Conservation (phyloP, 2,329 filamentous ascomycete genomes). For the Ophiocordyceps unilateralis region DNA sequence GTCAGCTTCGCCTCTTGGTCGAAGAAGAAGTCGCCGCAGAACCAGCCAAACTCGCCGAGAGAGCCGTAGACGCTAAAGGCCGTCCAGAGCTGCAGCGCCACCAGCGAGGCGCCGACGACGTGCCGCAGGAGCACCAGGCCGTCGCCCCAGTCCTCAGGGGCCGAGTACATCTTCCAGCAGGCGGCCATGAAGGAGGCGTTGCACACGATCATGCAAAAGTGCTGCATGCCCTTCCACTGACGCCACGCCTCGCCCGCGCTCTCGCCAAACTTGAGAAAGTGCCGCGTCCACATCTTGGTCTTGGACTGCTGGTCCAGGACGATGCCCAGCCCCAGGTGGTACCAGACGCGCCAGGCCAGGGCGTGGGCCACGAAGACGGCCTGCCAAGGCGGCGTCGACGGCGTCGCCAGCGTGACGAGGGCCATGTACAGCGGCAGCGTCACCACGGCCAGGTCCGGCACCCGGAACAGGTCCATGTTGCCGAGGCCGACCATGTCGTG, state of each 20-base stretch:
- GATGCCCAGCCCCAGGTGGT: conserved; percentile 70
- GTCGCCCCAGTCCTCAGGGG: conserved; percentile 75
- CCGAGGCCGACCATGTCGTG: conserved; percentile 70
- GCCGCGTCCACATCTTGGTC: conserved; percentile 86
- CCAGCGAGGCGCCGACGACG: conserved; percentile 62
- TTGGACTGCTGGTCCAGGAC: conserved; percentile 76
- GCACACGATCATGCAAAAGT: conserved; percentile 80
- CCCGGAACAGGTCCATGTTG: conserved; percentile 79
- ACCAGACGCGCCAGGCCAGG: conserved; percentile 75
- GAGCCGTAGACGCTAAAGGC: conserved; percentile 87
- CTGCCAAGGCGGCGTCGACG: conserved; percentile 59
- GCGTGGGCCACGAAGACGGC: conserved; percentile 69
- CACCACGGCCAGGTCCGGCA: conserved; percentile 66
- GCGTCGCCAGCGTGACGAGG: conserved; percentile 56
- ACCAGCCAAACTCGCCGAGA: conserved; percentile 95
- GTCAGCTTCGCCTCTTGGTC: conserved; percentile 76
- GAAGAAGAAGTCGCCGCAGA: conserved; percentile 98
- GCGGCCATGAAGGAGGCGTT: conserved; percentile 79
- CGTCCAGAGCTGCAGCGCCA: conserved; percentile 85
- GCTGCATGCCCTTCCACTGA: conserved; percentile 94
- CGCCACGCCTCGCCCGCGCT: conserved; percentile 82
- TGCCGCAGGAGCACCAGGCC: conserved; percentile 77
- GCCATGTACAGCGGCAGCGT: conserved; percentile 63
- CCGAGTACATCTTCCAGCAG: conserved; percentile 88
- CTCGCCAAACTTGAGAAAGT: conserved; percentile 95